Percentiles rank a stretch among this genome's conserved stretches.
Evolutionary conservation across 768 basidiomycete genomes (phyloP).

Genomic region (Clavulina sp.): DNA sequence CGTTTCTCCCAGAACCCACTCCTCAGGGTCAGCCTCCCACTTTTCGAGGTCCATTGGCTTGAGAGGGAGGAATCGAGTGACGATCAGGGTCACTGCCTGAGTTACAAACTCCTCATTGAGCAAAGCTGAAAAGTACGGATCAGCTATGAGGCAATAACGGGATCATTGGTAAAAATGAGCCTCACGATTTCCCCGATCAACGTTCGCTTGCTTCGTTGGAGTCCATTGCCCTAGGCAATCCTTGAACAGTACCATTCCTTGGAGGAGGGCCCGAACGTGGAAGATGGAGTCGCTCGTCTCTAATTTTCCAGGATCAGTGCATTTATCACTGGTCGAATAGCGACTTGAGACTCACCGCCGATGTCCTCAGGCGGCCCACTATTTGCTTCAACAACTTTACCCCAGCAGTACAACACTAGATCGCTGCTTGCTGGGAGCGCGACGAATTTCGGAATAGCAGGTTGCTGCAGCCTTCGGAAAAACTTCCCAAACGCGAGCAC

Average conservation of each 20-base stretch:
- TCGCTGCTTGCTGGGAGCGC: slow-evolving; percentile 43
- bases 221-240: slow-evolving; percentile 69
- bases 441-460: slow-evolving; percentile 40
- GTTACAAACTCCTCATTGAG: slow-evolving; percentile 55
- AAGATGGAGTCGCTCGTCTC: slow-evolving; percentile 48
- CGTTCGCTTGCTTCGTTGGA: slow-evolving; percentile 32
- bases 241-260: slow-evolving; percentile 73
- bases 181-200: not conserved
- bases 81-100: slow-evolving; percentile 53
- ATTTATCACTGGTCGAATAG: not conserved
- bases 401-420: slow-evolving; percentile 67
- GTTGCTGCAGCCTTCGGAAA: slow-evolving; percentile 50
- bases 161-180: not conserved
- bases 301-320: slow-evolving; percentile 15
- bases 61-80: slow-evolving; percentile 73
- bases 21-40: slow-evolving; percentile 82
- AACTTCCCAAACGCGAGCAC: slow-evolving; percentile 60
- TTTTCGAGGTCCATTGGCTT: slow-evolving; percentile 62
- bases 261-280: slow-evolving; percentile 65
- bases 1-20: slow-evolving; percentile 84
- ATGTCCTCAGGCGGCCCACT: slow-evolving; percentile 33
- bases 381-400: slow-evolving; percentile 56
- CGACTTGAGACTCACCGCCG: slow-evolving; percentile 29
- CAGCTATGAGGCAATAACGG: slow-evolving; percentile 1
- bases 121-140: slow-evolving; percentile 23